Evolutionary conservation across 768 basidiomycete species (phyloP).

Genomic region (Termitomyces sp.): DNA sequence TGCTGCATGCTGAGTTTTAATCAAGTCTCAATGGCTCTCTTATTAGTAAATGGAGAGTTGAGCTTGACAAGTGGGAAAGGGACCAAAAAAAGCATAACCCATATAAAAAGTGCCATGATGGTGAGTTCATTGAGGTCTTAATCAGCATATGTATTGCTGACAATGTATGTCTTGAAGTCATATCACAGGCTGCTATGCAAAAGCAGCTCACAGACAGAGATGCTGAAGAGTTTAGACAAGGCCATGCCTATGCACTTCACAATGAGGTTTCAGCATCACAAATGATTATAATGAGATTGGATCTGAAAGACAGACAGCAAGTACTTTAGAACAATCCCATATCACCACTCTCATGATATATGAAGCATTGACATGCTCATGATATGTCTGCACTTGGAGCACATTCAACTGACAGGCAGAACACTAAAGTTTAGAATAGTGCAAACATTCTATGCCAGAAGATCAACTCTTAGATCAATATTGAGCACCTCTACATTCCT

Average conservation of each 20-base stretch:
- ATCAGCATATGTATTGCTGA: too few relatives aligned
- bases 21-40: neutral
- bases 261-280: constrained; percentile 1
- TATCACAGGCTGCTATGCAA: constrained; percentile 11
- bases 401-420: too few relatives aligned
- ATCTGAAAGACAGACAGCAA: constrained; percentile 17
- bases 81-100: constrained; percentile 5
- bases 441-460: too few relatives aligned
- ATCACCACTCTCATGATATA: too few relatives aligned
- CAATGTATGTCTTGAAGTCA: constrained; percentile 7
- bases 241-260: constrained; percentile 1
- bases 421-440: too few relatives aligned
- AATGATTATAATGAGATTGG: constrained; percentile 10
- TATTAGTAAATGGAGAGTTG: neutral
- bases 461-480: too few relatives aligned
- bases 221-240: neutral
- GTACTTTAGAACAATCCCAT: neutral
- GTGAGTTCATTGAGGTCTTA: neutral
- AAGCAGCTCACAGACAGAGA: constrained; percentile 10
- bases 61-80: constrained; percentile 5
- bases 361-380: too few relatives aligned
- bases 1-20: neutral
- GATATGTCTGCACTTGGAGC: too few relatives aligned
- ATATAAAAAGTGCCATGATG: neutral
- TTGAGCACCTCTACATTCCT: too few relatives aligned